Percentiles rank a stretch among this genome's conserved stretches.
phyloP scores from a whole-genome alignment of 768 basidiomycete species.

The Mycena galopus region DNA sequence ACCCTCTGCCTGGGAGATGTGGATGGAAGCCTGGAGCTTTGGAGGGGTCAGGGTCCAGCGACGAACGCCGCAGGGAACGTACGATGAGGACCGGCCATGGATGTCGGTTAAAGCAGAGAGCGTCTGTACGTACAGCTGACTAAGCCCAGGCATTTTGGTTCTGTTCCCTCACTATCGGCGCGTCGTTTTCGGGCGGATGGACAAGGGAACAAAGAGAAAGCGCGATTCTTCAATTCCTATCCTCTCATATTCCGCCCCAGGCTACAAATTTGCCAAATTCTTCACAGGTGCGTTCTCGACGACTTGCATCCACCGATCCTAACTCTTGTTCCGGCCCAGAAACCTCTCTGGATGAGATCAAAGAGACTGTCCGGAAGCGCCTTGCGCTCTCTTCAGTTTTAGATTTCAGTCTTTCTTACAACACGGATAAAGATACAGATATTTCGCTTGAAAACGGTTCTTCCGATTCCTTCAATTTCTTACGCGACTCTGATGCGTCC shows the following conservation, averaged over 20 bases:
- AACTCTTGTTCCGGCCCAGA: slow-evolving; percentile 54
- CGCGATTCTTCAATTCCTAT: slow-evolving; percentile 55
- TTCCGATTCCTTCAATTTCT: neutral
- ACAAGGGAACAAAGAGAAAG: slow-evolving; percentile 57
- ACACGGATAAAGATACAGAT: slow-evolving; percentile 60
- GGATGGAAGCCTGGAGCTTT: slow-evolving; percentile 88
- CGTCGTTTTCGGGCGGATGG: slow-evolving; percentile 45
- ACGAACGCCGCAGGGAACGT: slow-evolving; percentile 22
- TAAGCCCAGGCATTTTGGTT: slow-evolving; percentile 13
- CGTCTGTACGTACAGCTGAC: neutral
- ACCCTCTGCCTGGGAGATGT: slow-evolving; percentile 82
- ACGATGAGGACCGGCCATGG: slow-evolving; percentile 53
- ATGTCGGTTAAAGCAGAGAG: neutral
- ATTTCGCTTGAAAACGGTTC: slow-evolving; percentile 87
- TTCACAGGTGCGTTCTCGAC: slow-evolving; percentile 58
- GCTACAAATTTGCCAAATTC: slow-evolving; percentile 62
- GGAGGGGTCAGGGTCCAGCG: slow-evolving; percentile 16
- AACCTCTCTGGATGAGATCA: slow-evolving; percentile 69
- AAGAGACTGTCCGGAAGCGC: slow-evolving; percentile 71
- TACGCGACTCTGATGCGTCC: slow-evolving; percentile 15
- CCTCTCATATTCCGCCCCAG: slow-evolving; percentile 59
- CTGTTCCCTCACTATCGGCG: slow-evolving; percentile 23
- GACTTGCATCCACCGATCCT: slow-evolving; percentile 21
- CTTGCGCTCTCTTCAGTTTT: slow-evolving; percentile 60
- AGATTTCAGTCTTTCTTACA: slow-evolving; percentile 65